These are phyloP conservation scores for Colletotrichum aenigma DNA, from an alignment of 2,329 filamentous ascomycete genomes.

Conservation along the genomic window DNA sequence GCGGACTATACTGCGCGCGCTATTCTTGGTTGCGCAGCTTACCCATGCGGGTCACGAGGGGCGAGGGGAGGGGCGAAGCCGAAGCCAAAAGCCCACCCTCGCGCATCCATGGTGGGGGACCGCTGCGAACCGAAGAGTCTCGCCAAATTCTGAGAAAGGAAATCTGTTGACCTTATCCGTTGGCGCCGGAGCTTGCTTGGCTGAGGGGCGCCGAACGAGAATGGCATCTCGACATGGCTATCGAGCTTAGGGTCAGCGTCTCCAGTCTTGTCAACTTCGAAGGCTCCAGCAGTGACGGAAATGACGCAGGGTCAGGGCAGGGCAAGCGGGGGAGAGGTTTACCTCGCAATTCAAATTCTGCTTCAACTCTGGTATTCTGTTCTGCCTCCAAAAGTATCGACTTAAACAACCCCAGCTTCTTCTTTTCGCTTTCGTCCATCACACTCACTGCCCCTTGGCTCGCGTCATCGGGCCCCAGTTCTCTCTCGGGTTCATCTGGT, in stretches of 20 bases:
- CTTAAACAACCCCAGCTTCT: conserved; percentile 29
- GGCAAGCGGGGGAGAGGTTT: neutral
- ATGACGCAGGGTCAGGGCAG: neutral
- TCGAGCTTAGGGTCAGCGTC: neutral
- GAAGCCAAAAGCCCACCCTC: neutral
- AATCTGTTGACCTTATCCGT: neutral
- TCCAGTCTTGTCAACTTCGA: neutral
- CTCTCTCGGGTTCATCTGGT: conserved; percentile 86
- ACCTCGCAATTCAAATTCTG: neutral
- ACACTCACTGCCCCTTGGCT: conserved; percentile 54
- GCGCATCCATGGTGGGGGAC: neutral
- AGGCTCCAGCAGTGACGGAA: neutral
- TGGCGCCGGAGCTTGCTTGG: neutral
- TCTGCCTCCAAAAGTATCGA: neutral
- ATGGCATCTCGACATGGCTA: neutral
- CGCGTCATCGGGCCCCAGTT: conserved; percentile 90
- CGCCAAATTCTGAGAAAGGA: neutral
- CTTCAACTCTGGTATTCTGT: neutral
- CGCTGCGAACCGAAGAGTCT: neutral
- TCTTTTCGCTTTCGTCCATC: conserved; percentile 65
- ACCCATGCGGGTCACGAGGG: neutral
- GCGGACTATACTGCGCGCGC: neutral
- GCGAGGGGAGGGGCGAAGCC: neutral
- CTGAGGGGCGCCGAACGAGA: neutral
- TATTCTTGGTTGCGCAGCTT: neutral